These are phyloP conservation scores for Kondoa malvinella DNA, from an alignment of 768 basidiomycete genomes.

Conservation along the genomic window DNA sequence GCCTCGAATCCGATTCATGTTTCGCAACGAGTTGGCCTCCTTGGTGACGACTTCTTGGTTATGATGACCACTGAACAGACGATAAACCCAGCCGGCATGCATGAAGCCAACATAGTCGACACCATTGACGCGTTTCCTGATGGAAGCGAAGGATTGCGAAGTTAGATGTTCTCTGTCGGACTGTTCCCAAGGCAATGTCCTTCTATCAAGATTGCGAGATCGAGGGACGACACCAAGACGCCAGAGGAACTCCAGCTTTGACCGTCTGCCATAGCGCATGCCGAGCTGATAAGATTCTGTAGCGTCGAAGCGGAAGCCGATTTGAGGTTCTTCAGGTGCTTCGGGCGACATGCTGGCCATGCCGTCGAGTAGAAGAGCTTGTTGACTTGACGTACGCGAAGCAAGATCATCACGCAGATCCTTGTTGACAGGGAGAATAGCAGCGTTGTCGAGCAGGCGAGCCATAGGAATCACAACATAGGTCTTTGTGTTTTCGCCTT, in stretches of 20 bases:
- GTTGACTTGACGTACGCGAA: constrained; percentile 9
- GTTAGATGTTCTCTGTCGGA: constrained; percentile 27
- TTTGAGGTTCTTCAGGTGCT: constrained; percentile 28
- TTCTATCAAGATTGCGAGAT: constrained; percentile 25
- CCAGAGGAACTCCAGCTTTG: constrained; percentile 30
- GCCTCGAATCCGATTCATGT: constrained; percentile 27
- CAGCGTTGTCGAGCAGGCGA: constrained; percentile 26
- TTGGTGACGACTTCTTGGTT: constrained; percentile 23
- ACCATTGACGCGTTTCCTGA: constrained; percentile 2
- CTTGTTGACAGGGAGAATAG: constrained; percentile 21
- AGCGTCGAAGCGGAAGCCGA: constrained; percentile 29
- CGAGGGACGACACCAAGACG: constrained; percentile 28
- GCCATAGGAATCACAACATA: constrained; percentile 29
- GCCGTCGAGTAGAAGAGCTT: constrained; percentile 17
- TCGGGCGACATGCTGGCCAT: constrained; percentile 21
- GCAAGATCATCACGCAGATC: constrained; percentile 11
- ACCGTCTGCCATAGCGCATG: constrained; percentile 29
- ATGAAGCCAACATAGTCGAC: constrained; percentile 19
- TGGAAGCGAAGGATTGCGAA: constrained; percentile 20
- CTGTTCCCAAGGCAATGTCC: constrained; percentile 27
- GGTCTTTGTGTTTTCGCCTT: constrained; percentile 18
- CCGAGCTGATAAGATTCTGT: constrained; percentile 24
- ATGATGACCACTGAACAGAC: constrained; percentile 26
- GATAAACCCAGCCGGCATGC: constrained; percentile 28
- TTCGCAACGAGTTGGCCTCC: constrained; percentile 23